Base-by-base conservation (phyloP, 805 yeast genomes). In the Blastobotrys americana region DNA sequence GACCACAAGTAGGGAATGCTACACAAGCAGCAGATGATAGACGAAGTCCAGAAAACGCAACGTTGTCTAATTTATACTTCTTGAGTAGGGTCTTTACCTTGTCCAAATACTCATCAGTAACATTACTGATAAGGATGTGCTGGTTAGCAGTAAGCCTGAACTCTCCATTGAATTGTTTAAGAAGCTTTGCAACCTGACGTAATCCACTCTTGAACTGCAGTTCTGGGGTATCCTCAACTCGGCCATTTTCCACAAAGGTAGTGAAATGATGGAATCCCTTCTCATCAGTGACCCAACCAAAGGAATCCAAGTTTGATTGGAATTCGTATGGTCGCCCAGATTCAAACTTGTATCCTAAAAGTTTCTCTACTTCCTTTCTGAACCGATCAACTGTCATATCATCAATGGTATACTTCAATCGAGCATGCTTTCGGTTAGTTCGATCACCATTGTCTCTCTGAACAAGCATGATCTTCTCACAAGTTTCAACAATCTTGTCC, bases 1-100 rank as follows among this genome's bases (percentile, higher is more conserved):
- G 76, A 55, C 97, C 97, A 78, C 97, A 90, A 1, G 97, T 90
- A 55, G 97, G 97, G 77, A 90, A 81, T 2, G 96, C 97, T 47
- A 90, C 97, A 77, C 97, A 90, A 0, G 97, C 95, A 20, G 95
- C 88, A 5, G 96, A 86, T 6, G 95, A 82, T 47, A 87, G 73
- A 65, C 97, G 79, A 59, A 90, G 72, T 3, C 84, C 94, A 45
- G 94, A 80, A 66, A 80, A 84, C 53, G 80, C 75, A 42, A 88
- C 73, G 68, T 87, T 88, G 63, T 87, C 96, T 52, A 90, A 74
- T 64, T 82, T 84, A 68, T 83, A 84, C 61, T 83, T 66, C 34
- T 75, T 74, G 67, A 90, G 67, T 25, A 87, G 55, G 22, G 65
- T 64, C 66, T 87, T 86, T 52, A 89, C 69, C 21, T 65, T 65